Base-by-base conservation (phyloP, 371 early-diverging fungal genomes). In the Actinomortierella ambigua region DNA sequence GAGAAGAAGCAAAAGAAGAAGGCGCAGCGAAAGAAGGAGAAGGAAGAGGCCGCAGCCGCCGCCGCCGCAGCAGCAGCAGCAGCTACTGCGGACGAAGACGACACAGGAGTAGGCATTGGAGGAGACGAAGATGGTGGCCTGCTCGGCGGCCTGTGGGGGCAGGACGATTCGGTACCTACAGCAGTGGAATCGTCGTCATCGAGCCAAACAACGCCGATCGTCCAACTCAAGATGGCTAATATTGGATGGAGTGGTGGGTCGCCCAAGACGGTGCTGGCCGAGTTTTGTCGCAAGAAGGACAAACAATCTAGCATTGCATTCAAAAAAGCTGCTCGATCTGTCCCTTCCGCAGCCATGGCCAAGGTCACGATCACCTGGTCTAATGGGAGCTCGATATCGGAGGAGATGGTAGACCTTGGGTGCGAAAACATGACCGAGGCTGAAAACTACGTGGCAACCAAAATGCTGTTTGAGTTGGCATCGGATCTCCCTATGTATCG, bases 391-490 rank as follows among this genome's bases (percentile, higher is more conserved):
- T 2, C 44, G 0, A 27, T 44, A 7, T 40, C 77, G 14, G 77
- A 65, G 1, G 76, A 76, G 63, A 75, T 64, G 61, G 44, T 42
- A 1, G 69, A 64, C n/a, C 76, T 77, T 17, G 68, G 71, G 6
- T 69, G 70, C 26, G 66, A 73, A 43, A 78, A 61, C 6, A 61
- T 56, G 55, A 50, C 44, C 42, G 86, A 84, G 52, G 89, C 90
- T 0, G 85, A 88, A 46, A 81, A 87, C 40, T 83, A 83, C 48
- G 84, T 81, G 7, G 80, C 91, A 7, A 82, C 82, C 1, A 56
- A 70, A 27, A 84, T 87, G 29, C 62, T 90, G 2, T 87, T 81
- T 56, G 65, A 69, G 0, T 51, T 90, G 26, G 71, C 85, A 1
- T 55, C 71, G 0, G 4, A 4, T 6, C 68, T 82, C n/a, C 84